Percentiles rank a stretch among this genome's conserved stretches.
phyloP scores from a whole-genome alignment of 345 rosid genomes.

The Eucalyptus polyanthemos region DNA sequence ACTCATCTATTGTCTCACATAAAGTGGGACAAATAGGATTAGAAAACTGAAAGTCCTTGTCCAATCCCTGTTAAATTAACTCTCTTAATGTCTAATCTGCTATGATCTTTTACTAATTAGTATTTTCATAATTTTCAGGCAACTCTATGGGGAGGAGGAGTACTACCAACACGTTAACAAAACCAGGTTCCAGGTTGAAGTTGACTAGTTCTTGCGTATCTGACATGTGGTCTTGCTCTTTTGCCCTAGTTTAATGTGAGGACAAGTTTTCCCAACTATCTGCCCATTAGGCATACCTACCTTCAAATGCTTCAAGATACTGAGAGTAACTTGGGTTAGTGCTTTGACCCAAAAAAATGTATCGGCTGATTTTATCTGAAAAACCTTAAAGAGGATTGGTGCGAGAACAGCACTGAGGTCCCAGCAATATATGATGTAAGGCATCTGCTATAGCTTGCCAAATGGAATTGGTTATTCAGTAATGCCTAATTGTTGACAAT shows the following conservation, averaged over 20 bases:
- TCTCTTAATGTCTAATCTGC: neutral
- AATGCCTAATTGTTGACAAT: neutral
- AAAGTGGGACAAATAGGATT: neutral
- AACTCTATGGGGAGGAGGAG: slow-evolving; percentile 46
- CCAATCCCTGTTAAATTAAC: neutral
- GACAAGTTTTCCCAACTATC: neutral
- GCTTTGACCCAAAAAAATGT: neutral
- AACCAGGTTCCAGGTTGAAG: slow-evolving; percentile 2
- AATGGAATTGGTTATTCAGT: neutral
- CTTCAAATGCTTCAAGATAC: neutral
- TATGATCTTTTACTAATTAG: neutral
- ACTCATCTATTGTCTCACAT: neutral
- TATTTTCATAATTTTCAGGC: slow-evolving; percentile 23
- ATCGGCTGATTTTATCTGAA: neutral
- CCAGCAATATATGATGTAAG: neutral
- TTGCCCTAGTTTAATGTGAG: neutral
- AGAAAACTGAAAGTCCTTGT: neutral
- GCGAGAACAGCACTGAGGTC: neutral
- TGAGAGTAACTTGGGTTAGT: neutral
- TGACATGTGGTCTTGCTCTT: neutral
- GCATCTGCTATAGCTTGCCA: neutral
- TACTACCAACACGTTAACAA: slow-evolving; percentile 25
- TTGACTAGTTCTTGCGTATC: neutral
- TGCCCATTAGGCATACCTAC: neutral
- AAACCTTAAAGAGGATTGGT: neutral